A percentile compares a stretch with the other conserved stretches of the same genome.
Conservation (phyloP, 768 basidiomycete species). For the Mycena indigotica region DNA sequence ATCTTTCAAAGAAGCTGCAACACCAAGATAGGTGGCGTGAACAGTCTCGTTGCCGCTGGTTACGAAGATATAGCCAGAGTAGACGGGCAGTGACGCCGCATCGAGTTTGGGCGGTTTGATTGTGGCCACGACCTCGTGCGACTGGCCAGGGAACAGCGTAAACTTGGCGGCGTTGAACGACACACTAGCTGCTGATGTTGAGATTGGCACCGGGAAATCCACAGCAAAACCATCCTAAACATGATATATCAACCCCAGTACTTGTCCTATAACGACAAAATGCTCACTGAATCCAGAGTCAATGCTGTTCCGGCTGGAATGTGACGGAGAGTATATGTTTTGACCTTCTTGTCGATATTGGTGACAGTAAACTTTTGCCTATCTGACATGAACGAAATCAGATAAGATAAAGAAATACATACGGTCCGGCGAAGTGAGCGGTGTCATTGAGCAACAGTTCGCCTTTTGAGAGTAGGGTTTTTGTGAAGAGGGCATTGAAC, state of each 20-base stretch:
- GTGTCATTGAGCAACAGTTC: constrained; percentile 70
- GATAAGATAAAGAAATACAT: no score
- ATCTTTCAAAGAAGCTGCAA: constrained; percentile 43
- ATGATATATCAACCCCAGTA: background rate
- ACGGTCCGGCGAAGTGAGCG: constrained; percentile 50
- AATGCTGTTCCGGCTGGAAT: constrained; percentile 58
- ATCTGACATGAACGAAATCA: no score
- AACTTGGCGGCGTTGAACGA: constrained; percentile 46
- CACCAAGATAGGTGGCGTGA: constrained; percentile 38
- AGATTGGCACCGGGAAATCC: constrained; percentile 54
- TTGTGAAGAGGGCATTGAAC: constrained; percentile 56
- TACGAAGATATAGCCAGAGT: constrained; percentile 44
- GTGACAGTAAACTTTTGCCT: constrained; percentile 55
- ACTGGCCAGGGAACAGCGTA: constrained; percentile 45
- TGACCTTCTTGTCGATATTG: constrained; percentile 46
- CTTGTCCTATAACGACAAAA: no score
- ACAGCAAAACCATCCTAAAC: constrained; percentile 43
- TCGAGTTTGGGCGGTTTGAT: constrained; percentile 50
- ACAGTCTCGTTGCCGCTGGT: constrained; percentile 33
- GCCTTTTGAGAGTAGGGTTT: constrained; percentile 53
- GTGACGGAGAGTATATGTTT: constrained; percentile 52
- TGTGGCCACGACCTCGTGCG: constrained; percentile 41
- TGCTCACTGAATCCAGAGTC: constrained; percentile 46
- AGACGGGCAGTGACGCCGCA: constrained; percentile 47
- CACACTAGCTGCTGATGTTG: constrained; percentile 47